Evolutionary conservation across 2,329 filamentous ascomycete genomes (phyloP), one percentile per base, ranked within the genome.

Genomic region (Verticillium alfalfae): DNA sequence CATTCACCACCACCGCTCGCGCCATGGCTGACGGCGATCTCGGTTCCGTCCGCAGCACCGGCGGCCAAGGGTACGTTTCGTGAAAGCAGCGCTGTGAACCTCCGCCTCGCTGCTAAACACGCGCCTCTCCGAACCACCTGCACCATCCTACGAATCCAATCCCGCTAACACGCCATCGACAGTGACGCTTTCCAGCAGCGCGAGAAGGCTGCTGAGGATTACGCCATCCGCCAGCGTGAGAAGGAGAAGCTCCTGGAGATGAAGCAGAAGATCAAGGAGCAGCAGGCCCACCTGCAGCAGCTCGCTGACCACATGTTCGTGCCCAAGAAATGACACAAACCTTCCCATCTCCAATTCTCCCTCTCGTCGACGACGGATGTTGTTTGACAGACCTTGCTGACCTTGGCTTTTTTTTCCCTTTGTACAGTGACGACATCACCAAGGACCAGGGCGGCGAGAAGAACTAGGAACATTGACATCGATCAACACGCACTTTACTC

Each of bases 181-280:
- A 96, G 94, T 70, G 94, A 99, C 74, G 87, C 92, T 62, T 99
- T 97, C 86, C 92, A 89, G 80, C 90, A 89, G 80, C 92, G 95
- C 70, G 95, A 99, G 80, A 86, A 89, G 74, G 94, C 94, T 68
- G 84, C 81, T 74, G 95, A 98, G 81, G 89, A 93, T 76, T 86
- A 86, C 69, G 91, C 90, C 79, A 93, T 99, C 79, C 87, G 87
- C 71, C 82, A 90, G 81, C 91, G 93, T 74, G 95, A 98, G 85
- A 87, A 88, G 80, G 88, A 93, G 81, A 97, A 97, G 92, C 89
- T 97, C 66, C 70, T 84, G 59, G 85, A 86, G 74, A 87, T 97
- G 70, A 89, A 86, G 78, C 82, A 84, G 80, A 87, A 86, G 81
- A 84, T 97, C 67, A 72, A 77, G 66, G 87, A 91, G 77, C 92